A percentile compares a stretch with the other conserved stretches of the same genome.
Evolutionary conservation across 306 rosid species (phyloP).

Genomic region (Vigna nakashimae): DNA sequence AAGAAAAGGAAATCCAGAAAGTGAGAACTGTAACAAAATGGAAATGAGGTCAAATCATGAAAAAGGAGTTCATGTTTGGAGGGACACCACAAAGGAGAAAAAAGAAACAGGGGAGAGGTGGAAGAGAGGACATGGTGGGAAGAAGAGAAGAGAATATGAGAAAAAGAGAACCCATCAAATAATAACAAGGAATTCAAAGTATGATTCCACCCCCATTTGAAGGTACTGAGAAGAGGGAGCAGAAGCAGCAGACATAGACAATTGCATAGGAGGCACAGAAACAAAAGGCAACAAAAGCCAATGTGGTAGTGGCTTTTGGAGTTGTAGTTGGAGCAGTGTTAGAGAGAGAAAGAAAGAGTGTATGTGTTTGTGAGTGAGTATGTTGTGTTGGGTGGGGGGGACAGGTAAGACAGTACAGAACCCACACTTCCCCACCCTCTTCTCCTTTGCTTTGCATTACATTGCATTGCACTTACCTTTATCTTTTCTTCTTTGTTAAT

Average conservation of each 20-base stretch:
- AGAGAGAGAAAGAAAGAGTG: slow-evolving; percentile 42
- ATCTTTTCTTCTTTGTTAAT: slow-evolving; percentile 47
- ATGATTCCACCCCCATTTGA: slow-evolving; percentile 87
- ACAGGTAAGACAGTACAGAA: slow-evolving; percentile 79
- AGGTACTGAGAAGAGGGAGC: slow-evolving; percentile 82
- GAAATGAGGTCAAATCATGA: slow-evolving; percentile 78
- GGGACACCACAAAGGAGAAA: slow-evolving; percentile 52
- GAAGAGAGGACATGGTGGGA: slow-evolving; percentile 58
- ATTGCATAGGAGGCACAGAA: slow-evolving; percentile 77
- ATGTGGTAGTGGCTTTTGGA: slow-evolving; percentile 71
- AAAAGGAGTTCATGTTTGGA: slow-evolving; percentile 60
- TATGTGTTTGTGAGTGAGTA: neutral
- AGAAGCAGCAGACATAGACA: slow-evolving; percentile 76
- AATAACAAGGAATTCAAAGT: slow-evolving; percentile 83
- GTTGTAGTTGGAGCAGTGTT: slow-evolving; percentile 34
- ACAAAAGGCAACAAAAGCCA: slow-evolving; percentile 77
- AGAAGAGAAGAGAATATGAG: slow-evolving; percentile 28
- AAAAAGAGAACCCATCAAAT: slow-evolving; percentile 55
- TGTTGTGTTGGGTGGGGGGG: slow-evolving; percentile 93
- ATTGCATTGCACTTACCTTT: slow-evolving; percentile 53
- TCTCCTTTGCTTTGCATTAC: slow-evolving; percentile 51
- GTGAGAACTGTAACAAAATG: slow-evolving; percentile 51
- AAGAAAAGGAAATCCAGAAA: slow-evolving; percentile 52
- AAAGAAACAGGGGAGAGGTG: slow-evolving; percentile 49
- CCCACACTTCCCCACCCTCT: slow-evolving; percentile 64